Conservation (phyloP, 192 early-diverging fungal genomes). For the Chytriomyces sp. region DNA sequence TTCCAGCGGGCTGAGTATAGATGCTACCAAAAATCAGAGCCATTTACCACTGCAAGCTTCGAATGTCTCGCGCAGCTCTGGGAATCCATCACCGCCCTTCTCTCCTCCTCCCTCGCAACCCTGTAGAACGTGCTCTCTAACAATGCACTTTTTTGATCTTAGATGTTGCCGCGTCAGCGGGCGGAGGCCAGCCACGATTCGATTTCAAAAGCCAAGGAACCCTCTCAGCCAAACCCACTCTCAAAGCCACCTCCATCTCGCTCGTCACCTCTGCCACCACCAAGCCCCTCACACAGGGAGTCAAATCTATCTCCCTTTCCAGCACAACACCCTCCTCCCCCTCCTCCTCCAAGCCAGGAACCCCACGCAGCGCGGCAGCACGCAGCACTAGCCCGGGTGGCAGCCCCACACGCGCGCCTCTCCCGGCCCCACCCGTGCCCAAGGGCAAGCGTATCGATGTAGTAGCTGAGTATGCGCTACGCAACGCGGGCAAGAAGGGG, state of each 20-base stretch:
- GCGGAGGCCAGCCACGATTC: constrained; percentile 47
- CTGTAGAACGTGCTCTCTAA: background rate
- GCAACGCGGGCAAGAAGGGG: constrained; percentile 64
- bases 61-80: constrained; percentile 10
- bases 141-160: background rate
- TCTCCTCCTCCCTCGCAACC: background rate
- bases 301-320: constrained; percentile 20
- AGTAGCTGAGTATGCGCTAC: constrained; percentile 68
- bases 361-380: background rate
- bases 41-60: background rate
- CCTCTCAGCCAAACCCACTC: constrained; percentile 15
- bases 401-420: background rate
- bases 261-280: background rate
- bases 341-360: background rate
- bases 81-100: too few relatives aligned
- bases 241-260: background rate
- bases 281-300: constrained; percentile 8
- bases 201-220: constrained; percentile 80
- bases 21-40: too few relatives aligned
- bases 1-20: too few relatives aligned
- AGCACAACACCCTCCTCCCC: background rate
- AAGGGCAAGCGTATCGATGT: constrained; percentile 68
- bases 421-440: constrained; percentile 11
- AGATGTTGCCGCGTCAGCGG: background rate
- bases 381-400: background rate